Evolutionary conservation across 1,284 basidiomycete genomes (phyloP).

Genomic region (Pseudozyma tsukubaensis): DNA sequence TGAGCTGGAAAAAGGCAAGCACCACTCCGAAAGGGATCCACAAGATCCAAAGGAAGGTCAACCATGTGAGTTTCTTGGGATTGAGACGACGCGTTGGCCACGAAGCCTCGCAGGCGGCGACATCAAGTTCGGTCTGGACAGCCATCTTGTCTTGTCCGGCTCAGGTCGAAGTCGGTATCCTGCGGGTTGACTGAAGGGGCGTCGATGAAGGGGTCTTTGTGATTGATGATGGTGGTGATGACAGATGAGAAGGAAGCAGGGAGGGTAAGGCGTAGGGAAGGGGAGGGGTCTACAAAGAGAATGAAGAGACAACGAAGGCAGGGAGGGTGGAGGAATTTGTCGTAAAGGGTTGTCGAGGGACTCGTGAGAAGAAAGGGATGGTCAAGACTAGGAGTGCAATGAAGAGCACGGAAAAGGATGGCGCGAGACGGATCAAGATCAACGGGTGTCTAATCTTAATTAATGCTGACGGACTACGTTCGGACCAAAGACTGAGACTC

Average conservation of each 20-base stretch:
- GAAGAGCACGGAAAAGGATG: no score
- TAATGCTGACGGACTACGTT: no score
- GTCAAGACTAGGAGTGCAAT: no score
- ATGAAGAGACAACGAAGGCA: background rate
- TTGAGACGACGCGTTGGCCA: slow-evolving; percentile 35
- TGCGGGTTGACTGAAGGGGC: background rate
- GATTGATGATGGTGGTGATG: background rate
- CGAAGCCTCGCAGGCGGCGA: slow-evolving; percentile 35
- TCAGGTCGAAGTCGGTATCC: background rate
- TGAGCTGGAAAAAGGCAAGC: slow-evolving; percentile 16
- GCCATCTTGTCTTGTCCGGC: slow-evolving; percentile 19
- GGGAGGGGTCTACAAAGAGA: background rate
- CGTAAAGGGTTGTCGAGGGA: no score
- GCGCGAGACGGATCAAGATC: no score
- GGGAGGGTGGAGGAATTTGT: no score
- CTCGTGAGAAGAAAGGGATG: no score
- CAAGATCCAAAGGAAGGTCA: slow-evolving; percentile 28
- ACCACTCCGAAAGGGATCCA: slow-evolving; percentile 24
- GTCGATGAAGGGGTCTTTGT: background rate
- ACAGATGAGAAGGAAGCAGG: background rate
- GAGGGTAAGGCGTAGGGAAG: background rate
- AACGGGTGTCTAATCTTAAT: no score
- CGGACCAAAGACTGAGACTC: no score
- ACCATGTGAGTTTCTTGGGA: slow-evolving; percentile 28
- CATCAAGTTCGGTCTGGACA: slow-evolving; percentile 31